phyloP scores from a whole-genome alignment of 805 yeast species.

The Cyberlindnera saturnus region DNA sequence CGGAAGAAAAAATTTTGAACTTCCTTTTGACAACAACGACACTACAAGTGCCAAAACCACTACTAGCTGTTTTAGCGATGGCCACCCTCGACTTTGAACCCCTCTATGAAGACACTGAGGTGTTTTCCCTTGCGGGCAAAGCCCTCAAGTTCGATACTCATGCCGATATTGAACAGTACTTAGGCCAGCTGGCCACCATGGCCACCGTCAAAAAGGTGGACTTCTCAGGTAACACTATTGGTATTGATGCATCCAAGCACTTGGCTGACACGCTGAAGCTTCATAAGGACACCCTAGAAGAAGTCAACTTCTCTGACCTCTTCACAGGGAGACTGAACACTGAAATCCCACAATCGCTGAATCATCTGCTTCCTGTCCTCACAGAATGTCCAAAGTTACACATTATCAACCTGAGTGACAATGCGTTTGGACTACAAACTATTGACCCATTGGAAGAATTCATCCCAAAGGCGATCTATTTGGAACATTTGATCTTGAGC shows the following conservation, averaged over 20 bases:
- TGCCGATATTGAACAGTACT: constrained; percentile 66
- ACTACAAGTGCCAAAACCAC: not conserved
- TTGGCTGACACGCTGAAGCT: constrained; percentile 50
- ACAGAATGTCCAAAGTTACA: constrained; percentile 61
- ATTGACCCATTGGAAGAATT: constrained; percentile 83
- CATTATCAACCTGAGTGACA: constrained; percentile 82
- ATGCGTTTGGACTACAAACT: constrained; percentile 95
- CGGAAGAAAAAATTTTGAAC: constrained; percentile 1
- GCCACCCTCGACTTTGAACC: constrained; percentile 34
- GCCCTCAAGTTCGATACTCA: constrained; percentile 69
- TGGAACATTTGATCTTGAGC: constrained; percentile 82
- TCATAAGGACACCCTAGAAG: constrained; percentile 43
- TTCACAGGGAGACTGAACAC: constrained; percentile 93
- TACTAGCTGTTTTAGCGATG: constrained; percentile 21
- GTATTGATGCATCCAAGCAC: constrained; percentile 78
- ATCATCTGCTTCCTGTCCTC: constrained; percentile 65
- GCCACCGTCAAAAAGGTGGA: constrained; percentile 50
- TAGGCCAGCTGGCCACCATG: constrained; percentile 46
- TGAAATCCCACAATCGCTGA: constrained; percentile 85
- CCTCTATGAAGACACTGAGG: constrained; percentile 38
- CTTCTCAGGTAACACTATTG: constrained; percentile 90
- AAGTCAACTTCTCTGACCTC: constrained; percentile 82
- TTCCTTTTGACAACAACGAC: not conserved
- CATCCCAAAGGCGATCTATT: constrained; percentile 65
- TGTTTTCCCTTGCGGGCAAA: constrained; percentile 64